These are phyloP conservation scores for Lasiodiplodia hormozganensis DNA, from an alignment of 2,329 filamentous ascomycete species.

Conservation along the genomic window DNA sequence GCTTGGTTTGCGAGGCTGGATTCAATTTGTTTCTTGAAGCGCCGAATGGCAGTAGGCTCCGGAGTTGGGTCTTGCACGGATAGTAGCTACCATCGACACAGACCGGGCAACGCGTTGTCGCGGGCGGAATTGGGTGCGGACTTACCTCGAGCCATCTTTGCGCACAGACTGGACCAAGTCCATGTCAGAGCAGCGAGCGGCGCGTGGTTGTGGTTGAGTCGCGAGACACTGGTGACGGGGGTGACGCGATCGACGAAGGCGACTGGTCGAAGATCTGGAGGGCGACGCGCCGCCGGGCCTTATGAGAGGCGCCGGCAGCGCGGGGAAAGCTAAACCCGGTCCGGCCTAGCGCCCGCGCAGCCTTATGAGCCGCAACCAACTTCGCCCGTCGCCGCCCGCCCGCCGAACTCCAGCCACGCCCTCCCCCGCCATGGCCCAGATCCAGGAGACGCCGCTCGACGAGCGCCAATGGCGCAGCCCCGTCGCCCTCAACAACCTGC, in stretches of 20 bases:
- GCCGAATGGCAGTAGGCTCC: background rate
- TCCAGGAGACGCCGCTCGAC: slow-evolving; percentile 41
- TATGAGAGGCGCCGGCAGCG: background rate
- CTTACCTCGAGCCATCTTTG: slow-evolving; percentile 80
- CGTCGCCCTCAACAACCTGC: slow-evolving; percentile 35
- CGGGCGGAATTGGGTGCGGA: background rate
- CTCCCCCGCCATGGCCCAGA: slow-evolving; percentile 36
- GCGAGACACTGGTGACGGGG: slow-evolving; percentile 22
- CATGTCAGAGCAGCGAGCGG: slow-evolving; percentile 62
- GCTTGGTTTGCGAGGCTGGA: background rate
- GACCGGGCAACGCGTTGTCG: background rate
- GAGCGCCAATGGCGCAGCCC: slow-evolving; percentile 42
- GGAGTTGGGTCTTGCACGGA: background rate
- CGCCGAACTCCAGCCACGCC: slow-evolving; percentile 4
- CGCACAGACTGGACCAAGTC: slow-evolving; percentile 92
- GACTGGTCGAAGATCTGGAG: slow-evolving; percentile 29
- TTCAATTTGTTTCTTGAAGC: background rate
- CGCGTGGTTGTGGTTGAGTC: background rate
- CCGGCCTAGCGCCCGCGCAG: slow-evolving; percentile 9
- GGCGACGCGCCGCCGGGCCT: slow-evolving; percentile 7
- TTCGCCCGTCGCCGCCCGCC: slow-evolving; percentile 29
- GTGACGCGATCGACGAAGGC: slow-evolving; percentile 24
- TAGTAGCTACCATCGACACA: background rate
- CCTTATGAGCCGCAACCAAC: slow-evolving; percentile 17
- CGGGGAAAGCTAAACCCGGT: background rate